Evolutionary conservation across 2,329 filamentous ascomycete species (phyloP).

Genomic region (Aspergillus ochraceus): DNA sequence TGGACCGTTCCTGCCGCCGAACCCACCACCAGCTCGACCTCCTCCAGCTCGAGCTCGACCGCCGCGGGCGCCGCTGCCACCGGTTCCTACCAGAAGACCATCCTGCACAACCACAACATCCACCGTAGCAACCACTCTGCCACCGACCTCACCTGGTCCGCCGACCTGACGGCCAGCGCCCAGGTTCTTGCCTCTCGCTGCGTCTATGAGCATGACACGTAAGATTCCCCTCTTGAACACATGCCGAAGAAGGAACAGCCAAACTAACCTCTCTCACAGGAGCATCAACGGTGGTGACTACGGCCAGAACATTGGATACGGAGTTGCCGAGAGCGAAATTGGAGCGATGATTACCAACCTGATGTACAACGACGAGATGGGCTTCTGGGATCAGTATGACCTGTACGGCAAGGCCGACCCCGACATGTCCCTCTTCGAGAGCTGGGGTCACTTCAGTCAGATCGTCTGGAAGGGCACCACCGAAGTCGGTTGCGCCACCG

Average conservation of each 20-base stretch:
- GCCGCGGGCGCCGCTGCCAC: conserved; percentile 16
- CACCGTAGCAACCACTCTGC: conserved; percentile 82
- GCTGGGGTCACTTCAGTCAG: conserved; percentile 75
- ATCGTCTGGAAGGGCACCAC: conserved; percentile 68
- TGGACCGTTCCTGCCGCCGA: conserved; percentile 8
- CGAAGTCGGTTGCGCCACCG: conserved; percentile 62
- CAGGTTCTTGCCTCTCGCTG: conserved; percentile 64
- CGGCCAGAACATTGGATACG: conserved; percentile 88
- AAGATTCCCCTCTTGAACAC: conserved; percentile 28
- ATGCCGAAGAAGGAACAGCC: conserved; percentile 9
- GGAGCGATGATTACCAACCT: conserved; percentile 71
- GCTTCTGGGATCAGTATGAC: conserved; percentile 48
- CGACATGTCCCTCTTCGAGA: conserved; percentile 61
- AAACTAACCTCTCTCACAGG: conserved; percentile 17
- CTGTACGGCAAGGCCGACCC: conserved; percentile 63
- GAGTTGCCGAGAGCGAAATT: conserved; percentile 58
- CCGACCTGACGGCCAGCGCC: conserved; percentile 64
- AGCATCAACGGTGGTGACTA: conserved; percentile 64
- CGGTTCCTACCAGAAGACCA: conserved; percentile 18
- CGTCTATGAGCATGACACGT: conserved; percentile 74
- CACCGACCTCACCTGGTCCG: conserved; percentile 64
- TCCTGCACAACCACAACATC: conserved; percentile 76
- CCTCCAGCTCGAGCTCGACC: conserved; percentile 17
- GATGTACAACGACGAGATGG: conserved; percentile 85
- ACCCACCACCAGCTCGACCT: conserved; percentile 5